These are phyloP conservation scores for Fusarium pseudocircinatum DNA, from an alignment of 2,329 filamentous ascomycete species.

Conservation along the genomic window DNA sequence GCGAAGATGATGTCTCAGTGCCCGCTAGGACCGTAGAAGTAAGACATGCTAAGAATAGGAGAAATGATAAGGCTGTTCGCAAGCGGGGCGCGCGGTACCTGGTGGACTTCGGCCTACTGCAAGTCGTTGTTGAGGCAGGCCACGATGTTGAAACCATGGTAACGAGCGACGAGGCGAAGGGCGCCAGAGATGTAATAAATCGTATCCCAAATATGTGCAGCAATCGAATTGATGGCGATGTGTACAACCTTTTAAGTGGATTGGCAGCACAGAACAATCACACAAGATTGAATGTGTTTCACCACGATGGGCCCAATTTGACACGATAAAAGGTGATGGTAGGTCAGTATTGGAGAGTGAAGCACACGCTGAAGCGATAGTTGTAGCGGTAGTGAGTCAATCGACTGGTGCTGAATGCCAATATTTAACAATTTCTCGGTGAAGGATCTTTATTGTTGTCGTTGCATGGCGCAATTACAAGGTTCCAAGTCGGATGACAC, in stretches of 20 bases:
- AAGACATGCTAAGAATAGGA: conserved; percentile 40
- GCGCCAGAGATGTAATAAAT: conserved; percentile 6
- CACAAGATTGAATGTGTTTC: conserved; percentile 41
- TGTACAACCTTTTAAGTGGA: conserved; percentile 11
- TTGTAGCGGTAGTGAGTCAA: neutral
- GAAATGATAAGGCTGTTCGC: conserved; percentile 18
- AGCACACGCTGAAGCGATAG: conserved; percentile 11
- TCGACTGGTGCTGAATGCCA: neutral
- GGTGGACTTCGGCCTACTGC: neutral
- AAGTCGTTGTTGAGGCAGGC: conserved; percentile 4
- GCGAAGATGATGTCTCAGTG: conserved; percentile 28
- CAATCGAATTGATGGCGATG: neutral
- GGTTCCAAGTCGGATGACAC: neutral
- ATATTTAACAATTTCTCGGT: conserved; percentile 9
- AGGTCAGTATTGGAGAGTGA: conserved; percentile 14
- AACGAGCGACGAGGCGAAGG: conserved; percentile 29
- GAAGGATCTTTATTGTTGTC: conserved; percentile 5
- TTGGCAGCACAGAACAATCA: conserved; percentile 20
- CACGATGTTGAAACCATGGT: conserved; percentile 29
- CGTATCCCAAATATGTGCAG: neutral
- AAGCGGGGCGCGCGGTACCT: conserved; percentile 19
- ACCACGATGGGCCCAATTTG: conserved; percentile 34
- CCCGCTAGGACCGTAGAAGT: conserved; percentile 31
- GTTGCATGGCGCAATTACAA: conserved; percentile 20
- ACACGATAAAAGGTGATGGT: conserved; percentile 17